Base-by-base conservation (phyloP, 495 filamentous ascomycete species). In the Tuber melanosporum region DNA sequence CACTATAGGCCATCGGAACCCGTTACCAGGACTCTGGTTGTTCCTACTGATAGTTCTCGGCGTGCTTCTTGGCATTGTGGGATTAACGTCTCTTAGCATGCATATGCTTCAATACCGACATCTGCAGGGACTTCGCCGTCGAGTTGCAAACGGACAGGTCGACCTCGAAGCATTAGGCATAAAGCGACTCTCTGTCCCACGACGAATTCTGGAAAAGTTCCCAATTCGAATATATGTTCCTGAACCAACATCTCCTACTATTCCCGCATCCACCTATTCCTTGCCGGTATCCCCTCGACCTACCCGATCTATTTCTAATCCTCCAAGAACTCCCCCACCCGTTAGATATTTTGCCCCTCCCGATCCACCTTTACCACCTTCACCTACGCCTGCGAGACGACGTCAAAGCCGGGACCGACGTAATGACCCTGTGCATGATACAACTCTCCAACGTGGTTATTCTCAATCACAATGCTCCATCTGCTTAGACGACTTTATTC, bases 151-250 rank as follows among this genome's bases (percentile, higher is more conserved):
- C 22, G 93, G 94, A 26, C 91, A 97, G 80, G 89, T 95, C 15
- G 91, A 96, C 80, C 84, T 97, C 1, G 94, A 97, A 82, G 88
- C 87, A 1, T 85, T 95, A 73, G 94, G 93, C 12, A 91, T 97
- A 81, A 93, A 91, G 78, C 87, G 89, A 19, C 82, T 94, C 20
- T 92, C 87, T 15, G 91, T 96, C 0, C 92, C 94, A 7, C 85
- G 85, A 66, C 86, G 89, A 43, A 85, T 91, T 71, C 87, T 97
- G 17, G 87, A 93, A 45, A 86, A 86, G 17, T 88, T 97, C 80
- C 94, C 94, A 3, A 80, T 93, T 1, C 94, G 92, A 81, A 90
- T 89, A 5, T 97, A 95, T 83, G 76, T 76, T 66, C 70, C 72
- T 26, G 79, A 73, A 32, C 72, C 79, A 47, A 71, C 73, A 10